Percentiles rank a stretch among this genome's conserved stretches.
These are phyloP conservation scores for Mollisia scopiformis DNA, from an alignment of 2,329 filamentous ascomycete genomes.

Conservation along the genomic window DNA sequence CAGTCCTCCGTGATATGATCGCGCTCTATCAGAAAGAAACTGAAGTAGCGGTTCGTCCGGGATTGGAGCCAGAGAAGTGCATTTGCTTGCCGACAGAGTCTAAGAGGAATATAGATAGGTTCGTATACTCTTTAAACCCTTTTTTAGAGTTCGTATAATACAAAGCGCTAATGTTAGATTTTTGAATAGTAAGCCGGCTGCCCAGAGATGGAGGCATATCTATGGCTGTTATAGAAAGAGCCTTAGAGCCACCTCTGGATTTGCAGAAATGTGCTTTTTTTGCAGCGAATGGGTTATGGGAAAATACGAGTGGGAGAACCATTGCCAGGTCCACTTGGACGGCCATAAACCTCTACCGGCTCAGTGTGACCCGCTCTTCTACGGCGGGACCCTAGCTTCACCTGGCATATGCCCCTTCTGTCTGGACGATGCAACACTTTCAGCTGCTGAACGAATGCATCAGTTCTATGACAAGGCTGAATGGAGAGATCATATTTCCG, in stretches of 20 bases:
- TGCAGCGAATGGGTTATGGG: constrained; percentile 15
- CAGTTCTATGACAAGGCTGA: constrained; percentile 17
- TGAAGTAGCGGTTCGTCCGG: no score
- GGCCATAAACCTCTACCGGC: constrained; percentile 8
- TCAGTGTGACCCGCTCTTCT: constrained; percentile 20
- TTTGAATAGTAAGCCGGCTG: constrained; percentile 11
- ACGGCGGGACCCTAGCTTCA: constrained; percentile 15
- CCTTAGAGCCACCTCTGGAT: constrained; percentile 11
- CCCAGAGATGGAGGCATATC: constrained; percentile 13
- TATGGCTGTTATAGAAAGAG: constrained; percentile 17
- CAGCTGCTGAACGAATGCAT: constrained; percentile 18
- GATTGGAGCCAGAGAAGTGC: no score
- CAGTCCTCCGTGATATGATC: no score
- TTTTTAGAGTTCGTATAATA: constrained; percentile 10
- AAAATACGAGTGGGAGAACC: constrained; percentile 10
- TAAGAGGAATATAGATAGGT: constrained; percentile 22
- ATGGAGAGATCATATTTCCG: constrained; percentile 20
- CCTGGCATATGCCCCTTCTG: constrained; percentile 19
- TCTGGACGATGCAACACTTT: constrained; percentile 14
- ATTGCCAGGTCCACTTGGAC: constrained; percentile 15
- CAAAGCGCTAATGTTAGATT: constrained; percentile 8
- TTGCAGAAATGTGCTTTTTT: constrained; percentile 18
- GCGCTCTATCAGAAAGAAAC: no score
- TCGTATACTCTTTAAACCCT: constrained; percentile 7
- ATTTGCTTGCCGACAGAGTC: no score